Percentiles rank a stretch among this genome's conserved stretches.
Evolutionary conservation across 768 basidiomycete genomes (phyloP).

Genomic region (Macrolepiota fuliginosa): DNA sequence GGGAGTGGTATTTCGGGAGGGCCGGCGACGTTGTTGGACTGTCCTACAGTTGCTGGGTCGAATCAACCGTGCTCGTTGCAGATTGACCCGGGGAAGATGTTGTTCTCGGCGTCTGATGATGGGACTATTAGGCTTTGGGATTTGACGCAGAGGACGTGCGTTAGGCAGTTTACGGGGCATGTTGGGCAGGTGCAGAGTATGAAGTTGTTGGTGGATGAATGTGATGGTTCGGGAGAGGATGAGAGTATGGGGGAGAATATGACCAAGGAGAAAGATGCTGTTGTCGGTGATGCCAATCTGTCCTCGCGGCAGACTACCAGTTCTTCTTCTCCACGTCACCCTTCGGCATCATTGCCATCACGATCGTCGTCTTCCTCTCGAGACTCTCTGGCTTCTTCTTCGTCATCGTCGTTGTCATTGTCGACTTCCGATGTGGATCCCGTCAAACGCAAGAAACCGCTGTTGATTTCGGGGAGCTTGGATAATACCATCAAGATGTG

Average conservation of each 20-base stretch:
- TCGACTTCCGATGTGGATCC: background rate
- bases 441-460: slow-evolving; percentile 49
- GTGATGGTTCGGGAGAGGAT: slow-evolving; percentile 27
- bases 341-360: no score
- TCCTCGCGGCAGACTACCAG: slow-evolving; percentile 1
- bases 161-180: slow-evolving; percentile 85
- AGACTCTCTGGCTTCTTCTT: no score
- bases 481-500: slow-evolving; percentile 97
- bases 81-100: slow-evolving; percentile 86
- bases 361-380: no score
- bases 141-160: slow-evolving; percentile 72
- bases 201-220: slow-evolving; percentile 69
- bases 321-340: no score
- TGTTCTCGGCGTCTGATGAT: slow-evolving; percentile 97
- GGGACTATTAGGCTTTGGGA: slow-evolving; percentile 95
- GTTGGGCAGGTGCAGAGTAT: slow-evolving; percentile 94
- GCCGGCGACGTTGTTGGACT: slow-evolving; percentile 32
- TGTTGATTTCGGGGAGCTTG: slow-evolving; percentile 86
- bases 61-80: slow-evolving; percentile 35
- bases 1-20: slow-evolving; percentile 26
- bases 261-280: slow-evolving; percentile 19
- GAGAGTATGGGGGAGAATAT: slow-evolving; percentile 13
- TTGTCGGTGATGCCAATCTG: slow-evolving; percentile 11
- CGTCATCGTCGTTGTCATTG: no score
- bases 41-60: slow-evolving; percentile 25